Evolutionary conservation across 75 land plant species (phyloP).

Genomic region (Cunninghamia lanceolata): DNA sequence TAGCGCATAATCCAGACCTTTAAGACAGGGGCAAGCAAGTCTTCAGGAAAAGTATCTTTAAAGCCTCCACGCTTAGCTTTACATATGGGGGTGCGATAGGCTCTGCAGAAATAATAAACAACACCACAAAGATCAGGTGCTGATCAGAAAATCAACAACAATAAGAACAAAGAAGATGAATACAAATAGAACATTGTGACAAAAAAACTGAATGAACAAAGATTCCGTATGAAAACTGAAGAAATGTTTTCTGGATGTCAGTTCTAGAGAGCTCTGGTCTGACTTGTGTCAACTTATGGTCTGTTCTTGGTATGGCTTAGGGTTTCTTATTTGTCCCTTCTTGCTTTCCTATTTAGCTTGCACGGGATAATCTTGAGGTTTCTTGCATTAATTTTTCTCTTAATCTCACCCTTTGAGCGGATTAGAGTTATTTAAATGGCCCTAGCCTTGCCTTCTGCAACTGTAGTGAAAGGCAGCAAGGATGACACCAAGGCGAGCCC

Average conservation of each 20-base stretch:
- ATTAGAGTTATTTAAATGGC: too few species aligned
- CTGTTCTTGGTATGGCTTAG: too few species aligned
- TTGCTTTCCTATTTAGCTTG: too few species aligned
- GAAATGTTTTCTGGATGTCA: neutral
- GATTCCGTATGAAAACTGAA: neutral
- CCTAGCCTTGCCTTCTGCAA: too few species aligned
- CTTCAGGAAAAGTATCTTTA: conserved; percentile 91
- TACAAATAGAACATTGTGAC: neutral
- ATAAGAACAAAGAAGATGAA: neutral
- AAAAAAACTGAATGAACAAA: neutral
- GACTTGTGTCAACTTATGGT: too few species aligned
- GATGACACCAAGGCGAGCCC: too few species aligned
- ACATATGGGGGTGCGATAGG: conserved; percentile 81
- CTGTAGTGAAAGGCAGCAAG: too few species aligned
- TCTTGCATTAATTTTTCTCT: too few species aligned
- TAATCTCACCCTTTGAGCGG: too few species aligned
- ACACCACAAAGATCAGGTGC: neutral
- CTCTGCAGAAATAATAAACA: conserved; percentile 30
- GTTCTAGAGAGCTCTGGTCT: too few species aligned
- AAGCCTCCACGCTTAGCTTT: conserved; percentile 94
- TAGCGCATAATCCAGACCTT: conserved; percentile 38
- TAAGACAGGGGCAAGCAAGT: conserved; percentile 81
- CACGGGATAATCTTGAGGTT: too few species aligned
- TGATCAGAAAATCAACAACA: neutral
- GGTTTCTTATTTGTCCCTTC: too few species aligned